phyloP scores from a whole-genome alignment of 208 protist genomes.

The Trypanosoma vivax region DNA sequence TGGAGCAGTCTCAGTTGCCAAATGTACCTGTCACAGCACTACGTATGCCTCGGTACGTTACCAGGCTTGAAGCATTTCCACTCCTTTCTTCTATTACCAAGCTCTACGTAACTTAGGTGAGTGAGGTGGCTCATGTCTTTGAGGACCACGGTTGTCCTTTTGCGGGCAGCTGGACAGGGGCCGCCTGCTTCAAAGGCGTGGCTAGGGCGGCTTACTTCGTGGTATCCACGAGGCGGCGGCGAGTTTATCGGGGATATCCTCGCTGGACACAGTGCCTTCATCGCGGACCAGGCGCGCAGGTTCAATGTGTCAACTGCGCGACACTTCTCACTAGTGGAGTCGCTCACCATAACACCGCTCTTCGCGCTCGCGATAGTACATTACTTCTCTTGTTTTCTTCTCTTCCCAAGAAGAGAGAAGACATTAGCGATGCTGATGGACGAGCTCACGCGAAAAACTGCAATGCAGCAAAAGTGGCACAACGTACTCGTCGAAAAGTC shows the following conservation, averaged over 20 bases:
- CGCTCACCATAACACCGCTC: conserved; percentile 54
- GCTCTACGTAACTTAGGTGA: too few species aligned
- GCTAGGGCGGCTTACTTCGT: conserved; percentile 13
- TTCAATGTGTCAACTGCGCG: conserved; percentile 58
- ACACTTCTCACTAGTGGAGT: conserved; percentile 72
- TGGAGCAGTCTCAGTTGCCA: too few species aligned
- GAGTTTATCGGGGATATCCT: conserved; percentile 67
- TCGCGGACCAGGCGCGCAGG: conserved; percentile 58
- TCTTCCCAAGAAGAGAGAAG: conserved; percentile 38
- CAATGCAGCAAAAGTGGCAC: conserved; percentile 47
- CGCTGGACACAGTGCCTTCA: conserved; percentile 73
- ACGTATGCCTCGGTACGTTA: too few species aligned
- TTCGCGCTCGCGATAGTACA: conserved; percentile 74
- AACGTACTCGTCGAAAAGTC: conserved; percentile 37
- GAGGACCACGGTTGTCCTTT: too few species aligned
- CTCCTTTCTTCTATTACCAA: too few species aligned
- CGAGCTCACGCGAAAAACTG: conserved; percentile 41
- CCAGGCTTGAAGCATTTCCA: too few species aligned
- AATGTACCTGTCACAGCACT: too few species aligned
- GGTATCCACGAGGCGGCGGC: conserved; percentile 59
- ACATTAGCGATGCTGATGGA: conserved; percentile 40
- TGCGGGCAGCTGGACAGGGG: too few species aligned
- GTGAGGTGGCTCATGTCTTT: too few species aligned
- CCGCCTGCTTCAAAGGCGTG: too few species aligned
- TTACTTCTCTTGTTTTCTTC: conserved; percentile 76